These are phyloP conservation scores for Pyricularia grisea DNA, from an alignment of 2,329 filamentous ascomycete species.

Conservation along the genomic window DNA sequence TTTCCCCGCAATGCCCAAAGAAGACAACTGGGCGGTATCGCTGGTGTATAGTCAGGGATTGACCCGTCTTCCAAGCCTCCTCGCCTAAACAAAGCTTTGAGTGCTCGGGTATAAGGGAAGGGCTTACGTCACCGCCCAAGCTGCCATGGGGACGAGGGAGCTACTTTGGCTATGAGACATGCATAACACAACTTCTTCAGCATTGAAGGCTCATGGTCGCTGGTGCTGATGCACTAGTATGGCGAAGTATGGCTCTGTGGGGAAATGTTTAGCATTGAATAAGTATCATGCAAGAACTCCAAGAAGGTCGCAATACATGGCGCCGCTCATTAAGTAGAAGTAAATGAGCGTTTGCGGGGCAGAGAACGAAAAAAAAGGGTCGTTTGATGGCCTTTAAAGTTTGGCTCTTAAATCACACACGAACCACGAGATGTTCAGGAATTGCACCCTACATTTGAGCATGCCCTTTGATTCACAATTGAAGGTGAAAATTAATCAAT, in stretches of 20 bases:
- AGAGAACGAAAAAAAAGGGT: not conserved
- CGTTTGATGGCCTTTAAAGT: not conserved
- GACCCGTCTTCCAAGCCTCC: not conserved
- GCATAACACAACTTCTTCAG: not conserved
- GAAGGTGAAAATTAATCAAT: not conserved
- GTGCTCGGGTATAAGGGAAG: not conserved
- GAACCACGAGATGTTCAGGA: not conserved
- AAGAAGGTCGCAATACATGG: not conserved
- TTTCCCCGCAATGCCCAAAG: not conserved
- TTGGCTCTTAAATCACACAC: not conserved
- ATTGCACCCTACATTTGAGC: not conserved
- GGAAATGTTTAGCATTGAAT: not conserved
- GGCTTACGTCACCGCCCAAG: not conserved
- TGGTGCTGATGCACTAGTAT: not conserved
- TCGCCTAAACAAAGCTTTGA: not conserved
- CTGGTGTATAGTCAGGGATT: not conserved
- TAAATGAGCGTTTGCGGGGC: not conserved
- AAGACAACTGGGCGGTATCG: not conserved
- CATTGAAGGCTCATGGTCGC: not conserved
- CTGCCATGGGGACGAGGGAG: not conserved
- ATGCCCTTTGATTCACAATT: not conserved
- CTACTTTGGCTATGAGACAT: not conserved
- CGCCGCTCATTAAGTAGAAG: not conserved
- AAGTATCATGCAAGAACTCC: not conserved
- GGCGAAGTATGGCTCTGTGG: not conserved